Base-by-base conservation (phyloP, 2,329 filamentous ascomycete genomes). In the Didymella glomerata region DNA sequence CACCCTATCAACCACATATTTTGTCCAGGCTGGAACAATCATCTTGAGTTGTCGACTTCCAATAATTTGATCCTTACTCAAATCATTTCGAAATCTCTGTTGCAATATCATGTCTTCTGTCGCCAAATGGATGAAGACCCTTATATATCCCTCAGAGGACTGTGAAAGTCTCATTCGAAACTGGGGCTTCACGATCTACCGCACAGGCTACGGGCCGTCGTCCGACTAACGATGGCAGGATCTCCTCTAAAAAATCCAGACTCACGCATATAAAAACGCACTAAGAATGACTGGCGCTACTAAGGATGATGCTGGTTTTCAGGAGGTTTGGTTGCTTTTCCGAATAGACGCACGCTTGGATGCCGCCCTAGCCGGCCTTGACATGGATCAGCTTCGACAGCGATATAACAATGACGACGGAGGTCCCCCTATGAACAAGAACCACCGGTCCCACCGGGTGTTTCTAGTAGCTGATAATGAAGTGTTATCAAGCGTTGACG, bases 121-220 rank as follows among this genome's bases (percentile, higher is more conserved):
- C 28, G 28, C 28, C 28, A 13, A 30, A 30, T 30, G 28, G 28
- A 30, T 30, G 28, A 30, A 30, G 9, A 30, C 28, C 28, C 28
- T 30, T 30, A 11, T 30, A 30, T 30, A 30, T 30, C 9, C 9
- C 28, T 30, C 28, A 5, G 28, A 30, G 28, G 28, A 30, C 28
- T 30, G 28, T 30, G 28, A 30, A 10, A 30, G 28, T 30, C 28
- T 30, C 28, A 30, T 30, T 30, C 28, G 28, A 36, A 16, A 16
- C 34, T 65, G 56, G 63, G 63, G 64, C 48, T 64, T 62, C 49
- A 65, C 63, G 11, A 64, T 67, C 34, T 65, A 67, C 40, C 63
- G 61, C n/a, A 65, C 56, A 3, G 47, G 41, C 25, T 64, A 64
- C 38, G 51, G 57, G 18, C 50, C 54, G n/a, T 50, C 46, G 4